These are phyloP conservation scores for Cutaneotrichosporon mucoides DNA, from an alignment of 1,284 basidiomycete genomes.

Conservation along the genomic window DNA sequence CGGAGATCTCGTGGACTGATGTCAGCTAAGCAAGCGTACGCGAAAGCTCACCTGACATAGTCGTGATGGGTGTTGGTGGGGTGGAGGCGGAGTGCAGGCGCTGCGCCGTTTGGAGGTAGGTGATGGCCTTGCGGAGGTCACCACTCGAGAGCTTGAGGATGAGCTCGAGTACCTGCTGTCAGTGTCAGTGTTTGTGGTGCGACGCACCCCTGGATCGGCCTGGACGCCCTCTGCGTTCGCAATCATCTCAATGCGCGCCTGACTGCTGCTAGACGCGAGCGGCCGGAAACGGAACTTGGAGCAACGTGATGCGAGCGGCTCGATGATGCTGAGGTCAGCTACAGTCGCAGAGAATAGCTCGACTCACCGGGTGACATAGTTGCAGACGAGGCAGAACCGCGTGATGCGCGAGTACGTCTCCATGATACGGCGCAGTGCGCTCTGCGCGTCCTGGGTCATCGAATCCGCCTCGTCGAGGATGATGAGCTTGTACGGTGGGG, in stretches of 20 bases:
- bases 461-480: constrained; percentile 99
- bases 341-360: neutral
- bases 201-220: constrained; percentile 48
- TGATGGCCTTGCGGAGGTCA: constrained; percentile 96
- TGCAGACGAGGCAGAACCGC: constrained; percentile 97
- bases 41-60: constrained; percentile 49
- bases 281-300: constrained; percentile 98
- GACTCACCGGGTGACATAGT: constrained; percentile 91
- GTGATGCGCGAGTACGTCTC: constrained; percentile 96
- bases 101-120: constrained; percentile 93
- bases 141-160: constrained; percentile 64
- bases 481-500: constrained; percentile 98
- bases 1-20: constrained; percentile 89
- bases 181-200: constrained; percentile 25
- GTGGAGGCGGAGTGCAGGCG: constrained; percentile 67
- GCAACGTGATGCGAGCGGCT: constrained; percentile 96
- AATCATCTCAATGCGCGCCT: constrained; percentile 73
- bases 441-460: constrained; percentile 99
- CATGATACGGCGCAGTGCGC: constrained; percentile 94
- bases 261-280: constrained; percentile 72
- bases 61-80: constrained; percentile 68
- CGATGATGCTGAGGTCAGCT: constrained; percentile 73
- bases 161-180: constrained; percentile 28
- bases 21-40: neutral
- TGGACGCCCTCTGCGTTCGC: constrained; percentile 58